phyloP scores from a whole-genome alignment of 768 basidiomycete genomes.

The Suillus discolor region DNA sequence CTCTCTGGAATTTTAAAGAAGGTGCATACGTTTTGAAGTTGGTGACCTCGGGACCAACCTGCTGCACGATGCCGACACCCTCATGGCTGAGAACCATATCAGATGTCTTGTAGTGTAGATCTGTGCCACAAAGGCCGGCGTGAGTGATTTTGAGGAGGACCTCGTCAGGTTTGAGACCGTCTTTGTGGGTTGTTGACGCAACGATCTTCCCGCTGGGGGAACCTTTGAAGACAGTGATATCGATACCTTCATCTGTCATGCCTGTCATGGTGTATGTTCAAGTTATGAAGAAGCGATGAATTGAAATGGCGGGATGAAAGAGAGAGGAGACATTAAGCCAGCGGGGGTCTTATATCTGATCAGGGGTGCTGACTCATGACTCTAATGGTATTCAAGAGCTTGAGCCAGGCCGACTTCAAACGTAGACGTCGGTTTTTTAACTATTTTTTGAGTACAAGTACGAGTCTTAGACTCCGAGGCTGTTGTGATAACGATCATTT shows the following conservation, averaged over 20 bases:
- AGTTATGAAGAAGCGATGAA: neutral
- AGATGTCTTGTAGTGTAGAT: slow-evolving; percentile 28
- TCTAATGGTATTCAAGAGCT: neutral
- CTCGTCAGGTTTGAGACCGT: slow-evolving; percentile 26
- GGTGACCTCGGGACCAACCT: slow-evolving; percentile 33
- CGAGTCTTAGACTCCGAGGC: neutral
- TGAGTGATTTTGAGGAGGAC: slow-evolving; percentile 37
- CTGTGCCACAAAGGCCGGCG: slow-evolving; percentile 21
- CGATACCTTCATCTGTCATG: slow-evolving; percentile 7
- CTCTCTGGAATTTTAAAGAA: slow-evolving; percentile 10
- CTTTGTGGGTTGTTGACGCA: slow-evolving; percentile 15
- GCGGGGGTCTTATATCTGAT: neutral
- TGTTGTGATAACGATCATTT: neutral
- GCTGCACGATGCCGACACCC: slow-evolving; percentile 37
- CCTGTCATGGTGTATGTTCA: slow-evolving; percentile 10
- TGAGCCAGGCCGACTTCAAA: neutral
- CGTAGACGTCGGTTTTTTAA: neutral
- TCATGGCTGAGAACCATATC: slow-evolving; percentile 44
- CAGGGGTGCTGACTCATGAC: neutral
- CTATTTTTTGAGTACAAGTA: neutral
- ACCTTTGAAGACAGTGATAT: slow-evolving; percentile 36
- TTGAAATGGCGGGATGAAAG: neutral
- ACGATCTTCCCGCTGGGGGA: slow-evolving; percentile 21
- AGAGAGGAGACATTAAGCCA: neutral
- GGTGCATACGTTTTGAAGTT: slow-evolving; percentile 35